Evolutionary conservation across 1,139 yeast genomes (phyloP), one percentile per base, ranked within the genome.

Genomic region (Trichomonascaceae sp.): DNA sequence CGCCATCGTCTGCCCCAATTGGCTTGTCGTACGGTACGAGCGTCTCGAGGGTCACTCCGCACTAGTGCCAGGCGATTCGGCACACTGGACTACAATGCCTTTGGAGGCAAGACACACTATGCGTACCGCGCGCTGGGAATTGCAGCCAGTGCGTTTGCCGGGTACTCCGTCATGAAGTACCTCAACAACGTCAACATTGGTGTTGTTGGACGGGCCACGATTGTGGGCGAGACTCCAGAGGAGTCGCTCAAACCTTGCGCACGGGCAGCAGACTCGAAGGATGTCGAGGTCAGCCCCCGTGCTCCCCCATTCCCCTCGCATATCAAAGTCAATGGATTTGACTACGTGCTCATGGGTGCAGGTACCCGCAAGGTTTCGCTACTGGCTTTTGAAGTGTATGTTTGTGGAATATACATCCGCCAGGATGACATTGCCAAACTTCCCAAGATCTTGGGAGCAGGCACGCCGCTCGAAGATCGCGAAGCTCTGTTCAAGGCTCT

Each of bases 331-430:
- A 46, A 44, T 17, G 56, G 50, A 14, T 43, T 35, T 4, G 51
- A 59, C 27, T 76, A 60, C 47, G 58, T 65, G 31, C 54, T 85
- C 30, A 48, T 89, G 9, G 97, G 95, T 0, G 67, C 71, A 38
- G 97, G 97, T 1, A 73, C 76, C 3, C 64, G 97, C 47, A 61
- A 77, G 0, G 96, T 87, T 11, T 80, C 96, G 0, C 81, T 87
- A 49, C 48, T 85, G 27, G 64, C 69, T n/a, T 74, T 87, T 60
- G 82, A 76, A 47, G 95, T 89, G 3, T 87, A 87, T 51, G 94
- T 84, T 0, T 62, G 81, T 28, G 97, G 93, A 0, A 59, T 87
- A 13, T 87, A 87, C 52, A 63, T 81, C 31, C 76, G 81, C 4
- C 56, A 64, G 4, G 64, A 66, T 1, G 94, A 84, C 48, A 44